Percentiles rank a stretch among this genome's conserved stretches.
Conservation (phyloP, 306 rosid species). For the Sicyos edulis region DNA sequence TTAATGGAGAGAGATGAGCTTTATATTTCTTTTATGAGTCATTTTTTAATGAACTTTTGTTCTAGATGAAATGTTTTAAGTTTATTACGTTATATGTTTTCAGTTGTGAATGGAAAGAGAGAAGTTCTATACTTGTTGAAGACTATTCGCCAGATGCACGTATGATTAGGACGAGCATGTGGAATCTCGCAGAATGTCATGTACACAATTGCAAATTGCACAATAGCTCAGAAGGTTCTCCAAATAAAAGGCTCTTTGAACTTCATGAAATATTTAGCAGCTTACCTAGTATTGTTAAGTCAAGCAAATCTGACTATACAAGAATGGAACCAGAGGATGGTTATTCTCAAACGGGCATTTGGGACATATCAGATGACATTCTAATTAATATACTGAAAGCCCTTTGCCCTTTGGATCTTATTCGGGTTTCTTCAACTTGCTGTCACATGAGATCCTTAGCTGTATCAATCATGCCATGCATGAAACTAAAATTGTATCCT, state of each 20-base stretch:
- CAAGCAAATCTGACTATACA: conserved; percentile 29
- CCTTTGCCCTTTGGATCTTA: conserved; percentile 57
- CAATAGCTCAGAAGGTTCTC: conserved; percentile 33
- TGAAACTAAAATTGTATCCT: conserved; percentile 78
- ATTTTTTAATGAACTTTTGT: neutral
- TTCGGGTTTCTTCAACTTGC: conserved; percentile 72
- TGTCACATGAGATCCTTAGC: conserved; percentile 64
- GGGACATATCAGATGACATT: conserved; percentile 77
- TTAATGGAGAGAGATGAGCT: conserved; percentile 56
- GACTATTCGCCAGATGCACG: conserved; percentile 29
- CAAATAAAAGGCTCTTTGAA: conserved; percentile 58
- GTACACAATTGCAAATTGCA: conserved; percentile 81
- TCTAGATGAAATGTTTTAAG: neutral
- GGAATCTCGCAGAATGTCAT: conserved; percentile 81
- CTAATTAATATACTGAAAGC: conserved; percentile 47
- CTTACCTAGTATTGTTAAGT: conserved; percentile 52
- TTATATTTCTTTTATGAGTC: conserved; percentile 30
- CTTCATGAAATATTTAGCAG: conserved; percentile 85
- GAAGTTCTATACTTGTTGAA: conserved; percentile 50
- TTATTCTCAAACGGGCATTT: conserved; percentile 46
- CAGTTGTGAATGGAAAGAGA: conserved; percentile 76
- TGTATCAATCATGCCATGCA: conserved; percentile 70
- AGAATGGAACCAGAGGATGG: conserved; percentile 47
- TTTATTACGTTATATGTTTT: conserved; percentile 22
- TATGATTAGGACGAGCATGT: conserved; percentile 38